Percentiles rank a stretch among this genome's conserved stretches.
These are phyloP conservation scores for Clohesyomyces aquaticus DNA, from an alignment of 495 filamentous ascomycete species.

Conservation along the genomic window DNA sequence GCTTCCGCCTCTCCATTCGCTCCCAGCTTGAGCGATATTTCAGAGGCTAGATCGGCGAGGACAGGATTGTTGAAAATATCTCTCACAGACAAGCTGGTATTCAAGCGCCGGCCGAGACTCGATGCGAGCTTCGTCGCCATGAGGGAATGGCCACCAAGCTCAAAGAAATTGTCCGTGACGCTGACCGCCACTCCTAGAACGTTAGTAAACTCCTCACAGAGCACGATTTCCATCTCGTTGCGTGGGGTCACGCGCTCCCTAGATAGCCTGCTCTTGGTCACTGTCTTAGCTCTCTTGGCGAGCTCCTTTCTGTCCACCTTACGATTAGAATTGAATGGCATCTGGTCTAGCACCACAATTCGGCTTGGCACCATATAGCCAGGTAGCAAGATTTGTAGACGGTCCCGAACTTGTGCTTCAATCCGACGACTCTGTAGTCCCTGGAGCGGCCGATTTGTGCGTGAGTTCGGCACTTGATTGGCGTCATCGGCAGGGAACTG, in stretches of 20 bases:
- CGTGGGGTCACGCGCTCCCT: neutral
- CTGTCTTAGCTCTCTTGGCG: neutral
- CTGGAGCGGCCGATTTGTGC: neutral
- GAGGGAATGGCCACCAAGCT: neutral
- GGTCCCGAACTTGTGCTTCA: neutral
- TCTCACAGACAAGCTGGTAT: neutral
- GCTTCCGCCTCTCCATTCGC: neutral
- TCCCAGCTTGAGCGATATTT: neutral
- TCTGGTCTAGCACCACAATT: neutral
- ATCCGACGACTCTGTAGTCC: neutral
- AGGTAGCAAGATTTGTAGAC: neutral
- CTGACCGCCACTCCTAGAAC: conserved; percentile 1
- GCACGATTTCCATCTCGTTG: neutral
- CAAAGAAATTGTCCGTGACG: conserved; percentile 1
- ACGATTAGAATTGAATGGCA: conserved; percentile 1
- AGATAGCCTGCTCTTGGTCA: conserved; percentile 1
- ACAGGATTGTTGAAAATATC: neutral
- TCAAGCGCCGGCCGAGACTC: neutral
- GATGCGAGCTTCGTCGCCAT: neutral
- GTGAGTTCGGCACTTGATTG: conserved; percentile 1
- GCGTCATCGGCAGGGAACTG: neutral
- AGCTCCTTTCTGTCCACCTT: conserved; percentile 1
- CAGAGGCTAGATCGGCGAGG: neutral
- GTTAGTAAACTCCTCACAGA: conserved; percentile 1
- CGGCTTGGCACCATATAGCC: neutral